Evolutionary conservation across 768 basidiomycete species (phyloP).

Genomic region (Hemileccinum rubropunctum): DNA sequence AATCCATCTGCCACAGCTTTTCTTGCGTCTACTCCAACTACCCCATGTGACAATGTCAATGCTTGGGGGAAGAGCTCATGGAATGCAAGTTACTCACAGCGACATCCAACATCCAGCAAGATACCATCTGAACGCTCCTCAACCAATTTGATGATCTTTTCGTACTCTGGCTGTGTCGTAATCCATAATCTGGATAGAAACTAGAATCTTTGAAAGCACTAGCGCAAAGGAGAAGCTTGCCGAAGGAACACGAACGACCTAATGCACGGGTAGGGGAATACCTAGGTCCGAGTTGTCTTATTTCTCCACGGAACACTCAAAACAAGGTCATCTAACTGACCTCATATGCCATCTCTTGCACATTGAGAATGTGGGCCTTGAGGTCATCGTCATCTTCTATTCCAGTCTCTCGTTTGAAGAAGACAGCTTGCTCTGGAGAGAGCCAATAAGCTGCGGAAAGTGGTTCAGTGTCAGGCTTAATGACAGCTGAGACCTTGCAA

Average conservation of each 20-base stretch:
- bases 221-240: constrained; percentile 3
- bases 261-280: constrained; percentile 30
- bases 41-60: neutral
- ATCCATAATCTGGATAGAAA: constrained; percentile 10
- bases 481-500: too few relatives aligned
- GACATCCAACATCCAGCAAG: constrained; percentile 46
- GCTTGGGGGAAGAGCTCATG: neutral
- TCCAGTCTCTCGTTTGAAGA: constrained; percentile 29
- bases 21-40: constrained; percentile 36
- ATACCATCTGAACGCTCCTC: constrained; percentile 35
- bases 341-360: constrained; percentile 31
- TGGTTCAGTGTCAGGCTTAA: neutral
- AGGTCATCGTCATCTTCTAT: constrained; percentile 28
- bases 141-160: constrained; percentile 34
- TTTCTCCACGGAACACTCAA: too few relatives aligned
- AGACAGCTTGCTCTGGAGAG: constrained; percentile 18
- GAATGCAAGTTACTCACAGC: constrained; percentile 30
- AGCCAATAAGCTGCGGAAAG: neutral
- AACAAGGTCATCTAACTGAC: constrained; percentile 7
- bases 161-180: constrained; percentile 17
- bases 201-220: neutral
- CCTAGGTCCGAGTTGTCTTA: constrained; percentile 11
- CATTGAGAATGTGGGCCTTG: constrained; percentile 28
- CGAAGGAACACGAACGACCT: constrained; percentile 21
- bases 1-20: constrained; percentile 43